Percentiles rank a stretch among this genome's conserved stretches.
Conservation (phyloP, 2,329 filamentous ascomycete species). For the Catunica adiposa region DNA sequence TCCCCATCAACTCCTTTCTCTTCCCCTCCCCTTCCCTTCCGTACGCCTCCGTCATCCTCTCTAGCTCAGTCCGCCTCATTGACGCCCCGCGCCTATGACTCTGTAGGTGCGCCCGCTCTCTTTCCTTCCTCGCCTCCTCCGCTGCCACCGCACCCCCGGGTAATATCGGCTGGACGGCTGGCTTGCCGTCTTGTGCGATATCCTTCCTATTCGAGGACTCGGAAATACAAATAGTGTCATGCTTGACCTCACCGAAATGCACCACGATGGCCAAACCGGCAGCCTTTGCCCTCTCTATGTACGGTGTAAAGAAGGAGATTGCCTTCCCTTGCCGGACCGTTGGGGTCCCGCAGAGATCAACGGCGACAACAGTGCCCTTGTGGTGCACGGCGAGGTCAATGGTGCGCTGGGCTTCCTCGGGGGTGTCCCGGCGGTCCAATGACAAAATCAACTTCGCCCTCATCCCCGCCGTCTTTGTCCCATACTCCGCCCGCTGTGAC, state of each 20-base stretch:
- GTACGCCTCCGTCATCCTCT: background rate
- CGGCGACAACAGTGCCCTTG: conserved; percentile 45
- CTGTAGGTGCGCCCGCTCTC: background rate
- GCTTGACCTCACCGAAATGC: conserved; percentile 55
- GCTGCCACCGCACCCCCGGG: background rate
- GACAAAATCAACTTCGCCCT: conserved; percentile 54
- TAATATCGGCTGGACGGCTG: background rate
- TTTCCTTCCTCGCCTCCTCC: background rate
- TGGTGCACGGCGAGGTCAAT: conserved; percentile 46
- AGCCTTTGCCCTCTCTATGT: conserved; percentile 40
- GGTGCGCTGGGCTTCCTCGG: conserved; percentile 42
- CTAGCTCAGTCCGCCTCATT: background rate
- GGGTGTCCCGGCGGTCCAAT: conserved; percentile 49
- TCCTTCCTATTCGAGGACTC: conserved; percentile 5
- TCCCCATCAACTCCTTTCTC: background rate
- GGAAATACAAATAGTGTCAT: conserved; percentile 6
- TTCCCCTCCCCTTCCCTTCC: background rate
- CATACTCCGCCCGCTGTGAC: conserved; percentile 3
- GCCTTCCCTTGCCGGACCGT: conserved; percentile 33
- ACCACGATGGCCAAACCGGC: conserved; percentile 48
- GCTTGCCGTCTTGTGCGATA: background rate
- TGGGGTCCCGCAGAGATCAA: conserved; percentile 70
- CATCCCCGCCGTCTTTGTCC: conserved; percentile 24
- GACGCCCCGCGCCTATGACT: background rate
- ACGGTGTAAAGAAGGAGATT: conserved; percentile 40